Evolutionary conservation across 2,329 filamentous ascomycete genomes (phyloP).

Genomic region (Aspergillus proliferans): DNA sequence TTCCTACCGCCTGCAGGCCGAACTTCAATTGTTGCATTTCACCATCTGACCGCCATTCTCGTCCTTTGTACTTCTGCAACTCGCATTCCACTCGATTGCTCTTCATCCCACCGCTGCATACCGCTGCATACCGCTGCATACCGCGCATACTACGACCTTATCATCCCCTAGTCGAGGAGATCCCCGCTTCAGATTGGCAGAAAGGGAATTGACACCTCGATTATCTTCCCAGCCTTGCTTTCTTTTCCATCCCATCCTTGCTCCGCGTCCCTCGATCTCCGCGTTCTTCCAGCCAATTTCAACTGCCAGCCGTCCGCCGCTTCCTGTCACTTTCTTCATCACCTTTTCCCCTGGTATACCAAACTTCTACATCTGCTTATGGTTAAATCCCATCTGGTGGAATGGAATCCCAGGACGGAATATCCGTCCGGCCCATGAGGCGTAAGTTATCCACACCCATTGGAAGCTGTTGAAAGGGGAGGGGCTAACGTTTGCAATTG

Average conservation of each 20-base stretch:
- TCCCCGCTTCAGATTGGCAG: conserved; percentile 12
- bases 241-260: conserved; percentile 1
- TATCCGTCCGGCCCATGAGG: conserved; percentile 60
- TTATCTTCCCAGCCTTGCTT: conserved; percentile 1
- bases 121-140: conserved; percentile 11
- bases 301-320: neutral
- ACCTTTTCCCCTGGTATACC: neutral
- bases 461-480: neutral
- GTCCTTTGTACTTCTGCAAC: conserved; percentile 3
- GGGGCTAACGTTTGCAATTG: conserved; percentile 14
- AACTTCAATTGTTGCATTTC: neutral
- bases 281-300: neutral
- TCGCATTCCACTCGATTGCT: neutral
- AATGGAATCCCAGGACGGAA: conserved; percentile 45
- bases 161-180: conserved; percentile 25
- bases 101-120: neutral
- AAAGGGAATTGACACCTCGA: neutral
- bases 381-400: conserved; percentile 23
- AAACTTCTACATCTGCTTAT: conserved; percentile 19
- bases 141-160: conserved; percentile 19
- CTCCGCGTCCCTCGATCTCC: conserved; percentile 1
- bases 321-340: neutral
- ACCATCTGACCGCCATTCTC: conserved; percentile 12
- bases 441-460: conserved; percentile 46
- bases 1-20: neutral